Evolutionary conservation across 2,329 filamentous ascomycete genomes (phyloP).

Genomic region (Botryosphaeria dothidea): DNA sequence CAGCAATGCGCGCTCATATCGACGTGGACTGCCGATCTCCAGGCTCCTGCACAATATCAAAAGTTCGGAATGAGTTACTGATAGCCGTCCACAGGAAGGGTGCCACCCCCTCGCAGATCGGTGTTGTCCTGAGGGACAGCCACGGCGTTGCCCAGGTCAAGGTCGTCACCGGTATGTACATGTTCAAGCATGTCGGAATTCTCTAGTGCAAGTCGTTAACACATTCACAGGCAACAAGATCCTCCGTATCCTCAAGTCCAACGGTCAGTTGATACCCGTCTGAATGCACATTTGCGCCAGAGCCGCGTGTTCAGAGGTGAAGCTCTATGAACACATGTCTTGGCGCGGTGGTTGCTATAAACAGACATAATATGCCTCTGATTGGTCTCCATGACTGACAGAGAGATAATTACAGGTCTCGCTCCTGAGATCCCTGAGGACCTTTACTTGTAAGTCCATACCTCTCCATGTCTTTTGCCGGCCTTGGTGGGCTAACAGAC

Average conservation of each 20-base stretch:
- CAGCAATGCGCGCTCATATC: not conserved
- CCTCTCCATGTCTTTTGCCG: not conserved
- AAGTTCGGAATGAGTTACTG: not conserved
- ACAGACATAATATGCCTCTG: constrained; percentile 44
- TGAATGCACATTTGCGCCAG: constrained; percentile 44
- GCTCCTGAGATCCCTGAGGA: constrained; percentile 99
- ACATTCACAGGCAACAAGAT: constrained; percentile 82
- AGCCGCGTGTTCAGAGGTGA: constrained; percentile 26
- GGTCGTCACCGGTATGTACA: constrained; percentile 84
- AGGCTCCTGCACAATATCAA: not conserved
- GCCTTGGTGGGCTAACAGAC: not conserved
- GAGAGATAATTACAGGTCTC: constrained; percentile 68
- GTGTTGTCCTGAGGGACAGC: constrained; percentile 96
- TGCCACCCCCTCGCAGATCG: constrained; percentile 88
- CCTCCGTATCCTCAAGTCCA: constrained; percentile 96
- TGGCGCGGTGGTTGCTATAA: constrained; percentile 28
- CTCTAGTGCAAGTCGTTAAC: not conserved
- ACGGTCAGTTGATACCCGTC: constrained; percentile 70
- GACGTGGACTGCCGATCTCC: not conserved
- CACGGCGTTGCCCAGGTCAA: constrained; percentile 98
- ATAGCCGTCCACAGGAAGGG: constrained; percentile 72
- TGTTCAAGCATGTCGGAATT: not conserved
- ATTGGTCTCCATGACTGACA: constrained; percentile 44
- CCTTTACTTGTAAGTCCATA: constrained; percentile 98
- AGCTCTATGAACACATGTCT: constrained; percentile 26